Percentiles rank a stretch among this genome's conserved stretches.
Evolutionary conservation across 306 rosid genomes (phyloP).

Genomic region (barrel medic (Medicago truncatula)): MtrunA17r5.0-ANR NC_053043.1:1642001-1642500

Average conservation of each 20-base stretch:
- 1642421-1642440: slow-evolving; percentile 85
- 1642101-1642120: no score
- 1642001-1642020: no score
- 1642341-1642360: slow-evolving; percentile 45
- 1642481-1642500: slow-evolving; percentile 78
- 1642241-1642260: slow-evolving; percentile 47
- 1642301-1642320: slow-evolving; percentile 53
- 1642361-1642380: slow-evolving; percentile 17
- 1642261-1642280: slow-evolving; percentile 51
- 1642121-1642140: no score
- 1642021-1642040: no score
- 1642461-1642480: slow-evolving; percentile 99
- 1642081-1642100: no score
- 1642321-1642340: slow-evolving; percentile 47
- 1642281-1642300: slow-evolving; percentile 60
- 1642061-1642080: no score
- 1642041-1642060: no score
- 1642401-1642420: slow-evolving; percentile 77
- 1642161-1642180: not conserved
- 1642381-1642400: slow-evolving; percentile 62
- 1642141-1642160: not conserved
- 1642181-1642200: slow-evolving; percentile 10
- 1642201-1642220: no score
- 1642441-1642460: slow-evolving; percentile 95
- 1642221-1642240: slow-evolving; percentile 38